Evolutionary conservation across 108 stramenopile genomes (phyloP).

Genomic region (Cyclostephanos tholiformis): DNA sequence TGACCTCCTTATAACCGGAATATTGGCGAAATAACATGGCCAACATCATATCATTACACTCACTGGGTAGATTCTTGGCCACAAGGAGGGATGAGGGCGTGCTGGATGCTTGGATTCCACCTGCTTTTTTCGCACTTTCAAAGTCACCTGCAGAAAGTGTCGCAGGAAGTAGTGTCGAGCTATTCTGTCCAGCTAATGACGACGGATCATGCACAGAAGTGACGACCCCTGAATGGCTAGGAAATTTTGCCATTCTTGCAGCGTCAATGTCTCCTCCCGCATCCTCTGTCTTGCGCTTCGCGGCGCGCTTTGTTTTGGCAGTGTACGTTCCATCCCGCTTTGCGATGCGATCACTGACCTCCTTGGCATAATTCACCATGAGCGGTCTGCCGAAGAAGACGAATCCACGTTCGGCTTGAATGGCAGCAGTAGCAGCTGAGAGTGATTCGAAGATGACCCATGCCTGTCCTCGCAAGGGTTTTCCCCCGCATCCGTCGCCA

Average conservation of each 20-base stretch:
- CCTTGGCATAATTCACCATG: slow-evolving; percentile 85
- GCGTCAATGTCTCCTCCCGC: slow-evolving; percentile 9
- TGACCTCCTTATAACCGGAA: slow-evolving; percentile 87
- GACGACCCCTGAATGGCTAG: slow-evolving; percentile 8
- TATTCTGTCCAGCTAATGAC: not conserved
- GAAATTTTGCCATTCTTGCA: slow-evolving; percentile 27
- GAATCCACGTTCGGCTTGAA: slow-evolving; percentile 89
- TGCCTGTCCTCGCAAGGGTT: slow-evolving; percentile 87
- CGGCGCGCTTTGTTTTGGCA: slow-evolving; percentile 61
- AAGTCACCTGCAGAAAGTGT: not conserved
- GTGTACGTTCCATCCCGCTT: slow-evolving; percentile 87
- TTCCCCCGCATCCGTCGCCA: slow-evolving; percentile 31
- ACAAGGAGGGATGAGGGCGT: slow-evolving; percentile 77
- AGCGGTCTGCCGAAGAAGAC: slow-evolving; percentile 91
- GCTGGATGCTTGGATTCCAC: slow-evolving; percentile 25
- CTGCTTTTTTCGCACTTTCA: not conserved
- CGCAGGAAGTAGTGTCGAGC: not conserved
- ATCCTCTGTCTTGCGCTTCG: slow-evolving; percentile 33
- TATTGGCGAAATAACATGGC: slow-evolving; percentile 93
- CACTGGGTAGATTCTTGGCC: slow-evolving; percentile 68
- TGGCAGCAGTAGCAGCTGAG: slow-evolving; percentile 86
- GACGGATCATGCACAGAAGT: slow-evolving; percentile 18
- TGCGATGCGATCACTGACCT: slow-evolving; percentile 86
- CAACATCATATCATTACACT: slow-evolving; percentile 93
- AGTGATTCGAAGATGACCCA: slow-evolving; percentile 93